Percentiles rank a stretch among this genome's conserved stretches.
phyloP scores from a whole-genome alignment of 75 land plant species.

The Chamaecyparis obtusa region DNA sequence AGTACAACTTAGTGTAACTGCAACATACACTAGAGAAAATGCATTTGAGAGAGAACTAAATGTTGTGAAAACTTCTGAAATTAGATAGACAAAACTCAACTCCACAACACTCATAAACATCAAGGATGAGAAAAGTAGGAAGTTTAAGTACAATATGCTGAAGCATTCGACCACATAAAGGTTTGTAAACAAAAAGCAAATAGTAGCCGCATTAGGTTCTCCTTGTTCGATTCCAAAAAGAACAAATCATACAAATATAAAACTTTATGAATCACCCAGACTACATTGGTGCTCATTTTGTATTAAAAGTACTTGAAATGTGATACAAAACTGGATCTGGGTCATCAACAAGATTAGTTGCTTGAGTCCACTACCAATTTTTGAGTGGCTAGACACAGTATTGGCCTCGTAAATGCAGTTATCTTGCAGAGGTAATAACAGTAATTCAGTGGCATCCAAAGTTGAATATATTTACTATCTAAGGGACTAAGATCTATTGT shows the following conservation, averaged over 20 bases:
- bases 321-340: neutral
- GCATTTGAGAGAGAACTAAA: neutral
- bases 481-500: no score
- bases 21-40: neutral
- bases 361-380: no score
- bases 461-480: no score
- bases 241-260: neutral
- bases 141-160: neutral
- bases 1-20: neutral
- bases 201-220: neutral
- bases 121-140: neutral
- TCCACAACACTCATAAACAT: neutral
- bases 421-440: no score
- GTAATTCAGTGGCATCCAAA: no score
- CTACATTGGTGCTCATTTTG: neutral
- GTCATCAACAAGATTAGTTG: no score
- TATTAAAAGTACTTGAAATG: neutral
- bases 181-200: neutral
- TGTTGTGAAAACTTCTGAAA: neutral
- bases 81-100: neutral
- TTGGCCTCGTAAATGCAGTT: no score
- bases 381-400: no score
- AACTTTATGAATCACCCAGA: neutral
- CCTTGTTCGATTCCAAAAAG: neutral
- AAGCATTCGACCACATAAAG: neutral